Base-by-base conservation (phyloP, 2,329 filamentous ascomycete genomes). In the Podosphaera aphanis region DNA sequence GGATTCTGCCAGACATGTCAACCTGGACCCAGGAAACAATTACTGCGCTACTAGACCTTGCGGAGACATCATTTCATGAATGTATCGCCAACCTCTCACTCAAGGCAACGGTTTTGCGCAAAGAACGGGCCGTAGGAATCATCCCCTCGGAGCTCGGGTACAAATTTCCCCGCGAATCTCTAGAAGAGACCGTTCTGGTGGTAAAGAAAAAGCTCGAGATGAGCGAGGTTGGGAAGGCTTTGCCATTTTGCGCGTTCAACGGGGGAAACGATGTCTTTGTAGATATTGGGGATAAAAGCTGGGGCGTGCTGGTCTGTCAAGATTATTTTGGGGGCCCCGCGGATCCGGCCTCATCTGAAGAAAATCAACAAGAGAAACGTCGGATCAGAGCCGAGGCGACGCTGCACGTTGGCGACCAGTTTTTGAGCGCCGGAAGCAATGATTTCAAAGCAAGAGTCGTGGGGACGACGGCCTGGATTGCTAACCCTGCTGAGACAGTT, bases 191-290 rank as follows among this genome's bases (percentile, higher is more conserved):
- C 0, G 90, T 98, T 0, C 69, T 98, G 10, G 84, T 93, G 1
- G 83, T 90, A 16, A 88, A 95, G 62, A 88, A 92, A 60, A 85
- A 84, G 43, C 70, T 98, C 3, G 88, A 95, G 62, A 73, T 86
- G 55, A 83, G 78, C 36, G 65, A 71, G 1, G 79, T 79, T 25
- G 80, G 79, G 1, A 62, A 66, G 37, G 53, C 59, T 20, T 65
- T 98, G 27, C 90, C 90, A 0, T 98, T 95, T 59, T 98, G 90
- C 59, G 90, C 90, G 19, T 98, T 98, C 67, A 98, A 98, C 61
- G 90, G 88, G 46, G 90, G 90, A 10, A 88, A 90, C 50, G 90
- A 98, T 60, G 85, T 95, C 37, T 98, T 98, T 62, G 86, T 98
- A 46, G 90, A 98, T 60, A 94, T 98, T 57, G 90, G 90, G 47